These are phyloP conservation scores for Pleodorina starrii DNA, from an alignment of 139 green algal species.

Conservation along the genomic window DNA sequence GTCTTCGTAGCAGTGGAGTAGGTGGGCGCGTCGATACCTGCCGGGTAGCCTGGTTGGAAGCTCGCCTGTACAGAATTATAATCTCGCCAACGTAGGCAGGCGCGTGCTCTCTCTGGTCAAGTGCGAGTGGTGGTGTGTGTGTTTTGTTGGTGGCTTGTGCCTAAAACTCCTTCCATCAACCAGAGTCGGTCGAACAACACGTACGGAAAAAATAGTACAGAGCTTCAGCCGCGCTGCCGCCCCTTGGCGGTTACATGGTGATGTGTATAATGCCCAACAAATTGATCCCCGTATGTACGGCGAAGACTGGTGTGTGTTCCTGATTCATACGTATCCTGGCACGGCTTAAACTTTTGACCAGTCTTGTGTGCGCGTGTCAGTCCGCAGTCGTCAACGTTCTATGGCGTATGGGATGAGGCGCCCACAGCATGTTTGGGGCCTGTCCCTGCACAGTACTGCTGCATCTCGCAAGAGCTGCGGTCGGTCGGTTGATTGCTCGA, in stretches of 20 bases:
- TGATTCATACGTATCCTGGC: slow-evolving; percentile 34
- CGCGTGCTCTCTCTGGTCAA: slow-evolving; percentile 21
- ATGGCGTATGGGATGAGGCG: not conserved
- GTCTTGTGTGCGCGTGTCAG: slow-evolving; percentile 23
- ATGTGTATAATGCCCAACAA: slow-evolving; percentile 44
- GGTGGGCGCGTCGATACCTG: not conserved
- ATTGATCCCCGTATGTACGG: slow-evolving; percentile 45
- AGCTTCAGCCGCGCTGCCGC: slow-evolving; percentile 25
- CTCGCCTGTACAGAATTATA: slow-evolving; percentile 41
- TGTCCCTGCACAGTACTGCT: not conserved
- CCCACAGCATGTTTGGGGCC: not conserved
- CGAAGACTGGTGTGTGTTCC: slow-evolving; percentile 39
- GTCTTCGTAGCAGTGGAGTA: slow-evolving; percentile 5
- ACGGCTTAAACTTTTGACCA: slow-evolving; percentile 27
- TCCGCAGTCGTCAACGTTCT: slow-evolving; percentile 19
- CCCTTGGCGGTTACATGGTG: slow-evolving; percentile 28
- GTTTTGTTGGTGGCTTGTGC: slow-evolving; percentile 16
- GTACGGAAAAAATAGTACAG: slow-evolving; percentile 35
- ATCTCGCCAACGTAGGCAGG: slow-evolving; percentile 14
- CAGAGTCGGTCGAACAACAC: slow-evolving; percentile 24
- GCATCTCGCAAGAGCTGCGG: no score
- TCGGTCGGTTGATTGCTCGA: no score
- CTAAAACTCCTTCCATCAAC: slow-evolving; percentile 8
- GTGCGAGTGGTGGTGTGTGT: slow-evolving; percentile 17
- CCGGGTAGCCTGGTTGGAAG: slow-evolving; percentile 1